These are phyloP conservation scores for Linum trigynum DNA, from an alignment of 345 rosid genomes.

Conservation along the genomic window DNA sequence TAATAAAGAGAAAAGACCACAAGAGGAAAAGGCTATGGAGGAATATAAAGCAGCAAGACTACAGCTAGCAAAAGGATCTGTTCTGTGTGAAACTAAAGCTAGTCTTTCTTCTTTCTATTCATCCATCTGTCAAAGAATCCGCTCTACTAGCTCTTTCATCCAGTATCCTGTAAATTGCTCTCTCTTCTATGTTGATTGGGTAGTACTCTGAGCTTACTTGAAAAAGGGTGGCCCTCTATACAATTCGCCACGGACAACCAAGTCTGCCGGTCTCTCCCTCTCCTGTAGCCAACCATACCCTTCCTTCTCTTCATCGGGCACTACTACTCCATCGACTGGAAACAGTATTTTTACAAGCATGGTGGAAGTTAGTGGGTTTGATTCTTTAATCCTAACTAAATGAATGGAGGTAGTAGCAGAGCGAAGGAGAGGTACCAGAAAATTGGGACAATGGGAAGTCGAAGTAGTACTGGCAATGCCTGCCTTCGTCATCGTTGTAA, in stretches of 20 bases:
- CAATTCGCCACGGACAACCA: slow-evolving; percentile 31
- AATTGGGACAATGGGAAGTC: slow-evolving; percentile 42
- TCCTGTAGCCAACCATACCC: slow-evolving; percentile 69
- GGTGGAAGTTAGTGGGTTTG: neutral
- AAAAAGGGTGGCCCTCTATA: slow-evolving; percentile 25
- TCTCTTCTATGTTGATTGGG: neutral
- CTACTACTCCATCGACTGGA: slow-evolving; percentile 34
- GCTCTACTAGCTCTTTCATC: slow-evolving; percentile 1
- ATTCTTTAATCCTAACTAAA: neutral
- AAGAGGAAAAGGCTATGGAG: neutral
- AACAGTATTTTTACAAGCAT: neutral
- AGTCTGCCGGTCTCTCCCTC: slow-evolving; percentile 46
- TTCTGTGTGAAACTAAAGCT: neutral
- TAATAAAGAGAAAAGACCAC: neutral
- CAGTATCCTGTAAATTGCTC: too few species aligned
- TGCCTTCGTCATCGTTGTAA: slow-evolving; percentile 59
- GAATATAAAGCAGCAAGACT: neutral
- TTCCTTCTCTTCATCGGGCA: slow-evolving; percentile 45
- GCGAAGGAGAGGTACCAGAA: slow-evolving; percentile 36
- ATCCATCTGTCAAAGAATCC: neutral
- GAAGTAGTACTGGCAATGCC: slow-evolving; percentile 64
- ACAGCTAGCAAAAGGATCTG: slow-evolving; percentile 4
- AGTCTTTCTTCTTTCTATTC: neutral
- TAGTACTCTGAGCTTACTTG: slow-evolving; percentile 1
- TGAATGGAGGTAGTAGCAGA: neutral